A percentile compares a stretch with the other conserved stretches of the same genome.
phyloP scores from a whole-genome alignment of 306 rosid species.

The Medicago lupulina region DNA sequence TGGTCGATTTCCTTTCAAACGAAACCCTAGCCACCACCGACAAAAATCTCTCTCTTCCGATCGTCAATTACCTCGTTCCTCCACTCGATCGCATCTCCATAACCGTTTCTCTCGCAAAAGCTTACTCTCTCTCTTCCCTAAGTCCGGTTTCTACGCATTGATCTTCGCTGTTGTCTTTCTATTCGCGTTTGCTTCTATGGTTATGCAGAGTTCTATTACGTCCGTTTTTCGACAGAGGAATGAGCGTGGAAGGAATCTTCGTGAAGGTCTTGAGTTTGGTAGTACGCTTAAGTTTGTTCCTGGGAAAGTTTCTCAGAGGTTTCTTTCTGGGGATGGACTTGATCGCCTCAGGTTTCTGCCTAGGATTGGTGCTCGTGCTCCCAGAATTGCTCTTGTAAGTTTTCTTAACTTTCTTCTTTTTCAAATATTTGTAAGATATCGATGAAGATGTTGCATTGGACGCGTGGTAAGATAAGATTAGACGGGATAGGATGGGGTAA shows the following conservation, averaged over 20 bases:
- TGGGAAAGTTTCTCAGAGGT: slow-evolving; percentile 53
- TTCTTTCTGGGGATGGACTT: slow-evolving; percentile 64
- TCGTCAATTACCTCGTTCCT: slow-evolving; percentile 55
- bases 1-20: slow-evolving; percentile 67
- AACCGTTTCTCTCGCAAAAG: slow-evolving; percentile 82
- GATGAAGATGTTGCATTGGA: no score
- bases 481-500: no score
- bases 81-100: slow-evolving; percentile 59
- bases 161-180: slow-evolving; percentile 66
- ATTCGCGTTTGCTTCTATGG: slow-evolving; percentile 74
- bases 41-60: slow-evolving; percentile 43
- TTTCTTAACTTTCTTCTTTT: slow-evolving; percentile 20
- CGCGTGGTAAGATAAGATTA: no score
- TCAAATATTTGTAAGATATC: no score
- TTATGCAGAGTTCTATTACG: slow-evolving; percentile 85
- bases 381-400: slow-evolving; percentile 92
- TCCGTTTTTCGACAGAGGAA: slow-evolving; percentile 62
- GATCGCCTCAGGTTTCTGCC: slow-evolving; percentile 68
- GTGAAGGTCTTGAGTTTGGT: slow-evolving; percentile 67
- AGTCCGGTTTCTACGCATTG: slow-evolving; percentile 59
- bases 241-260: slow-evolving; percentile 49
- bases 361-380: slow-evolving; percentile 68
- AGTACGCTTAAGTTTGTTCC: slow-evolving; percentile 78
- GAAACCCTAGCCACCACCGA: slow-evolving; percentile 64
- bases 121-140: slow-evolving; percentile 58